These are phyloP conservation scores for Spathaspora girioi DNA, from an alignment of 805 yeast genomes.

Conservation along the genomic window DNA sequence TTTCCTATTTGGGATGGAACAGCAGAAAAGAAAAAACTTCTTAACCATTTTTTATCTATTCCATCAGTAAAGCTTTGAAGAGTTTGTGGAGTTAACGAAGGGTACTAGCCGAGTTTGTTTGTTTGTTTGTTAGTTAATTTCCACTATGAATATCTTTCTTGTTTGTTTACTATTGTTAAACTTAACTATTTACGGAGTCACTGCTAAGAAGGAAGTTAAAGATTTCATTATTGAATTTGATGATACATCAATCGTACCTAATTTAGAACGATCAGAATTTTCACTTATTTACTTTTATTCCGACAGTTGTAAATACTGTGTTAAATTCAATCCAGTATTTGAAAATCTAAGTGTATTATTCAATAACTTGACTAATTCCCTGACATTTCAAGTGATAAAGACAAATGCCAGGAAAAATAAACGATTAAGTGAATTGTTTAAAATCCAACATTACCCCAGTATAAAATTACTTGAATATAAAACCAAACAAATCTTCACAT, in stretches of 20 bases:
- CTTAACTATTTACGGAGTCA: neutral
- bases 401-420: conserved; percentile 24
- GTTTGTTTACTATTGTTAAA: neutral
- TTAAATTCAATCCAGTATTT: conserved; percentile 28
- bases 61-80: neutral
- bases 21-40: neutral
- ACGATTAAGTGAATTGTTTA: conserved; percentile 35
- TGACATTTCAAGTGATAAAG: conserved; percentile 27
- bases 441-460: conserved; percentile 45
- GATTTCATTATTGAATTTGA: conserved; percentile 9
- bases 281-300: conserved; percentile 48
- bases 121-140: too few relatives aligned
- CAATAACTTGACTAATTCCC: conserved; percentile 16
- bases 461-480: conserved; percentile 42
- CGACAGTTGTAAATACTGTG: conserved; percentile 32
- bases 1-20: neutral
- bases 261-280: conserved; percentile 20
- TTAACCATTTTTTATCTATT: conserved; percentile 1
- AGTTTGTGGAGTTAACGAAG: neutral
- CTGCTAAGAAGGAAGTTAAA: neutral
- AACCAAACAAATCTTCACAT: conserved; percentile 38
- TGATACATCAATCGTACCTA: conserved; percentile 10
- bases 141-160: neutral
- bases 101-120: neutral
- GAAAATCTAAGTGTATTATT: conserved; percentile 41